These are phyloP conservation scores for Ceratopteris richardii DNA, from an alignment of 75 land plant genomes.

Conservation along the genomic window DNA sequence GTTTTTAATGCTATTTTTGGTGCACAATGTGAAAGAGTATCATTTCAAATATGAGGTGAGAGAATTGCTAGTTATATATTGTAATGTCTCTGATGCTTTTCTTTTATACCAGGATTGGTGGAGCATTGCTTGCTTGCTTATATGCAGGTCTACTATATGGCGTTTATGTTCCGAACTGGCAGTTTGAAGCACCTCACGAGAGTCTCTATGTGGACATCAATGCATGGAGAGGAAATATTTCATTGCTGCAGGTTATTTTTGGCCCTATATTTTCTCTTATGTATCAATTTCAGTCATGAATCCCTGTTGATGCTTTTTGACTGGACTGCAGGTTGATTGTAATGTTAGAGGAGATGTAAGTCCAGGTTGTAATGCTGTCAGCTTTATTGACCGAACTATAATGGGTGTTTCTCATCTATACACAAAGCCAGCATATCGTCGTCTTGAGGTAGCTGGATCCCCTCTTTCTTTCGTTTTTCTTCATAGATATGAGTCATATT, in stretches of 20 bases:
- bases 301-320: no score
- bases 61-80: no score
- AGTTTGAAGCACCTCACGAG: slow-evolving; percentile 27
- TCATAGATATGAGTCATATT: not conserved
- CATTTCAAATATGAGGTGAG: no score
- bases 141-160: slow-evolving; percentile 52
- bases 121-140: not conserved
- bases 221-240: no score
- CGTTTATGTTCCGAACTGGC: slow-evolving; percentile 65
- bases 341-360: slow-evolving; percentile 50
- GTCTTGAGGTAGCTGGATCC: slow-evolving; percentile 25
- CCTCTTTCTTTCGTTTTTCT: not conserved
- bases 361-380: slow-evolving; percentile 59
- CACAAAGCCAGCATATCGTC: slow-evolving; percentile 37
- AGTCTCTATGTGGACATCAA: no score
- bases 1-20: no score
- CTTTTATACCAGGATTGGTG: no score
- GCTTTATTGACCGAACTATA: slow-evolving; percentile 46
- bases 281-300: no score
- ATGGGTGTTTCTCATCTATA: slow-evolving; percentile 54
- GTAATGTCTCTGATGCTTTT: no score
- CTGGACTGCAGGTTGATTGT: slow-evolving; percentile 42
- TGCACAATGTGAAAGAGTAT: no score
- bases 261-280: no score
- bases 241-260: no score